Evolutionary conservation across 2,329 filamentous ascomycete genomes (phyloP).

Genomic region (Pseudogymnoascus sp.): DNA sequence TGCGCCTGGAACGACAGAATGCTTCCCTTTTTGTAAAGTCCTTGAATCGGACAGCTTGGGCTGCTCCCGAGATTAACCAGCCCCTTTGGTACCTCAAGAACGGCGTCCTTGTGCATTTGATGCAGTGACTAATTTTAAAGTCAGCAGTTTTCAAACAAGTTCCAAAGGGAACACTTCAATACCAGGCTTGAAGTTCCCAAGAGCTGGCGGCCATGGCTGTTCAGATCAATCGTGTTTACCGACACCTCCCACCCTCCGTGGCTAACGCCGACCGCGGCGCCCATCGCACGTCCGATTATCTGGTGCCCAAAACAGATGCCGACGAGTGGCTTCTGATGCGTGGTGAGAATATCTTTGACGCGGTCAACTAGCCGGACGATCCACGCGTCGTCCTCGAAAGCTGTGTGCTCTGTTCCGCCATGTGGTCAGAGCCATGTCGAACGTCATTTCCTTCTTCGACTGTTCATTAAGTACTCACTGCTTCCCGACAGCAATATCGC

Average conservation of each 20-base stretch:
- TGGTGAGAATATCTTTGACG: constrained; percentile 47
- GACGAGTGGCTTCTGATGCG: constrained; percentile 58
- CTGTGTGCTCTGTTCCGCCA: constrained; percentile 60
- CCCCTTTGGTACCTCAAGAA: constrained; percentile 52
- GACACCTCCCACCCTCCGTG: constrained; percentile 65
- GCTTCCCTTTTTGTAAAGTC: constrained; percentile 59
- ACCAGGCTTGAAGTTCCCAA: not conserved
- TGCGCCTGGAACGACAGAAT: constrained; percentile 78
- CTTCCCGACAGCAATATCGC: not conserved
- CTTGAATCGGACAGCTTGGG: constrained; percentile 63
- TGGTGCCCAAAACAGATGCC: constrained; percentile 86
- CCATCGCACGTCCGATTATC: constrained; percentile 67
- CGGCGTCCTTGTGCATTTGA: constrained; percentile 81
- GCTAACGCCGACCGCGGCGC: constrained; percentile 56
- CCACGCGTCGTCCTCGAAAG: constrained; percentile 68
- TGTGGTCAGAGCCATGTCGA: not conserved
- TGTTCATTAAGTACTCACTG: not conserved
- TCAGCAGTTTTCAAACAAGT: not conserved
- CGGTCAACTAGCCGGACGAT: constrained; percentile 66
- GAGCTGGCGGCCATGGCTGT: not conserved
- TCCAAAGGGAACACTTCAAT: not conserved
- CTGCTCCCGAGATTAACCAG: constrained; percentile 57
- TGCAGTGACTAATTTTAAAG: not conserved
- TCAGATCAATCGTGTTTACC: not conserved
- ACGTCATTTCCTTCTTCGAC: not conserved